Base-by-base conservation (phyloP, 2,329 filamentous ascomycete species). In the Monilinia vaccinii-corymbosi region DNA sequence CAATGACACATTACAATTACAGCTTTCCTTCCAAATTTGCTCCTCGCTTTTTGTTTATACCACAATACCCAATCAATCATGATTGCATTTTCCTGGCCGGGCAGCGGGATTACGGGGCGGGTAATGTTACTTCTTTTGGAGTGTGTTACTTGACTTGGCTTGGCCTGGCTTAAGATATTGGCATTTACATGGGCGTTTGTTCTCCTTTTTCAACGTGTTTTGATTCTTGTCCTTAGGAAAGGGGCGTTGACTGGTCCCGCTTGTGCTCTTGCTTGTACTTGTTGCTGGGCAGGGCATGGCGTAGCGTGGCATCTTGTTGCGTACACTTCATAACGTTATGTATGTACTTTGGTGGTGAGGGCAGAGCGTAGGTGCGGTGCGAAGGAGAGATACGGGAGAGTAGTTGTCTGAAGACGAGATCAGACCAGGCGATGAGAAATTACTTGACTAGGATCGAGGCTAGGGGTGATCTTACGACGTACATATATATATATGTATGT, bases 401-500 rank as follows among this genome's bases (percentile, higher is more conserved):
- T 9, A 36, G 13, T 9, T 53, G n/a, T 23, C 16, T 32, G 51
- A 23, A 8, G 8, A 53, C 42, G 38, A 28, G 18, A 44, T 44
- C 7, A 21, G 25, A 44, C 21, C 18, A 53, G 14, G 36, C 11
- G 51, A 10, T 23, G 10, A 32, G 51, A 23, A 44, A 23, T 44
- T 42, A 21, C 25, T 53, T 52, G 32, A 53, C 51, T 32, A 16
- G 7, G 25, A 25, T 3, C 4, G 6, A 16, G 4, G 25, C 25
- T 28, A 28, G 21, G n/a, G 23, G 11, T 44, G 51, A 31, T 53
- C 38, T 53, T 44, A 44, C 8, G 1, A 44, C 44, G 51, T 53
- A 44, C 51, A 53, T 53, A 44, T 44, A 44, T 44, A 25, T 53
- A 53, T 53, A 53, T 53, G 32, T 44, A 44, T 44, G 38, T 53